A percentile compares a stretch with the other conserved stretches of the same genome.
These are phyloP conservation scores for Hypoxylon subgilvum DNA, from an alignment of 495 filamentous ascomycete species.

Conservation along the genomic window DNA sequence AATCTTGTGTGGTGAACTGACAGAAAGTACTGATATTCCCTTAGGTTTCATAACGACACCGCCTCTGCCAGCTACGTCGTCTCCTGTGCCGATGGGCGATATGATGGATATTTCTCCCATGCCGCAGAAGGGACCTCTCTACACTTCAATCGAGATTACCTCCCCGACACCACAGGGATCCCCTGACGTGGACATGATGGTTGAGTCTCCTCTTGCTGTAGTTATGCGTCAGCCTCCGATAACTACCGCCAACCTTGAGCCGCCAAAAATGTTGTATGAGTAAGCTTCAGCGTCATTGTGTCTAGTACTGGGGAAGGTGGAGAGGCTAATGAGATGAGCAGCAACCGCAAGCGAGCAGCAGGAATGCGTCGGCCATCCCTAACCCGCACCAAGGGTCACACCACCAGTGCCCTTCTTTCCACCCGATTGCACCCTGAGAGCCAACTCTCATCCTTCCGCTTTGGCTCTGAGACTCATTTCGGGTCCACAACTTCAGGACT, in stretches of 20 bases:
- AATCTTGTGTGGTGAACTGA: conserved; percentile 1
- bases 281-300: conserved; percentile 46
- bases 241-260: conserved; percentile 57
- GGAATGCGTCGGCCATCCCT: conserved; percentile 67
- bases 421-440: conserved; percentile 58
- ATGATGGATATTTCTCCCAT: conserved; percentile 94
- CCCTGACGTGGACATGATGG: conserved; percentile 50
- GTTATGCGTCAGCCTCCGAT: conserved; percentile 55
- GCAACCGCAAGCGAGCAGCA: conserved; percentile 63
- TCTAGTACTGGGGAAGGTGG: background rate
- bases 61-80: conserved; percentile 79
- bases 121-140: conserved; percentile 82
- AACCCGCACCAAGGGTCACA: conserved; percentile 63
- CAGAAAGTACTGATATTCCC: conserved; percentile 16
- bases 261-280: conserved; percentile 56
- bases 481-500: conserved; percentile 57
- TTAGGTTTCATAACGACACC: conserved; percentile 81
- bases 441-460: conserved; percentile 75
- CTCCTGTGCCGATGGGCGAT: conserved; percentile 72
- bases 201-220: conserved; percentile 57
- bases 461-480: conserved; percentile 63
- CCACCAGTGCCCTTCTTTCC: conserved; percentile 55
- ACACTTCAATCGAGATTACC: conserved; percentile 64
- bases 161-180: conserved; percentile 68
- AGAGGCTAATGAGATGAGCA: conserved; percentile 15